These are phyloP conservation scores for Thymus quinquecostatus DNA, from an alignment of 257 asterid genomes.

Conservation along the genomic window DNA sequence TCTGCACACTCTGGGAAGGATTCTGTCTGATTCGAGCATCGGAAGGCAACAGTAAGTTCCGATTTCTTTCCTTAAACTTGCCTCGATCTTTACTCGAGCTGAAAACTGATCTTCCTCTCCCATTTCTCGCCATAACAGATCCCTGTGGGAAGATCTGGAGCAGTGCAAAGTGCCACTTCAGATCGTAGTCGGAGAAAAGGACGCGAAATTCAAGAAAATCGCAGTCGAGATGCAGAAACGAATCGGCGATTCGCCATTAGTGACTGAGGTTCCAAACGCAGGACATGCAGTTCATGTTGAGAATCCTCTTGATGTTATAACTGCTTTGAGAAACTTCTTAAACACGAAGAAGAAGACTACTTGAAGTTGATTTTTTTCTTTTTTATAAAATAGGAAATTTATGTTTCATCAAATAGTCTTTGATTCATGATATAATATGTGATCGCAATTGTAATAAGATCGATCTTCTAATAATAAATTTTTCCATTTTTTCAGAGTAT, in stretches of 20 bases:
- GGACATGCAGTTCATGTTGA: conserved; percentile 97
- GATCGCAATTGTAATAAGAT: not conserved
- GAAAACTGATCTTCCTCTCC: conserved; percentile 1
- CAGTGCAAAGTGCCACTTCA: conserved; percentile 66
- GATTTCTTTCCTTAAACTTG: not conserved
- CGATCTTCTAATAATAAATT: not conserved
- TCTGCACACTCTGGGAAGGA: conserved; percentile 66
- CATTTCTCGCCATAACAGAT: conserved; percentile 39
- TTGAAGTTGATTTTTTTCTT: not conserved
- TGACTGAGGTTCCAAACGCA: conserved; percentile 64
- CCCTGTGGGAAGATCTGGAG: conserved; percentile 91
- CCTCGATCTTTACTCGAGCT: not conserved
- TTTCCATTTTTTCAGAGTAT: not conserved
- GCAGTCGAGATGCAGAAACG: conserved; percentile 54
- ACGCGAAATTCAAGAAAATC: conserved; percentile 70
- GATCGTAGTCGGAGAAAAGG: conserved; percentile 81
- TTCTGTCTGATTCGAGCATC: conserved; percentile 69
- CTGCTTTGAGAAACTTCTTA: conserved; percentile 64
- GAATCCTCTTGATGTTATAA: conserved; percentile 80
- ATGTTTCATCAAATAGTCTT: not conserved
- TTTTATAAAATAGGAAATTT: not conserved
- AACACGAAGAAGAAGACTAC: conserved; percentile 34
- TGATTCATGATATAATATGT: not conserved
- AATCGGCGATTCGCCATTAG: conserved; percentile 41
- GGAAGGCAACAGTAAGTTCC: conserved; percentile 91